Percentiles rank a stretch among this genome's conserved stretches.
phyloP scores from a whole-genome alignment of 1,139 yeast genomes.

The Diutina siamensis region DNA sequence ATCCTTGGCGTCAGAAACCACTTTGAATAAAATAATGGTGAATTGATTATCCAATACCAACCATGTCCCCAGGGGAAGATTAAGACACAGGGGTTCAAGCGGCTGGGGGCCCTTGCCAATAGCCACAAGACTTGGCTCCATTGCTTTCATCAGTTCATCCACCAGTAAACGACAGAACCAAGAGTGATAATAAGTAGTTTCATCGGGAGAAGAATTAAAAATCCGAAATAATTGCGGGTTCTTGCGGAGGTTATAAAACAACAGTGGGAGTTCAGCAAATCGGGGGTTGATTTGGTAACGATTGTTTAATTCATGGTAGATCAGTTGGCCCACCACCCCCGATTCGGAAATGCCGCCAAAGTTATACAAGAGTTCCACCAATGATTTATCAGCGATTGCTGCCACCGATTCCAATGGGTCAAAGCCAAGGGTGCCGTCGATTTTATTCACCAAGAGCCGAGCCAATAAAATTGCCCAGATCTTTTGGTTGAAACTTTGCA shows the following conservation, averaged over 20 bases:
- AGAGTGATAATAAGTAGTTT: slow-evolving; percentile 27
- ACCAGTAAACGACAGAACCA: slow-evolving; percentile 17
- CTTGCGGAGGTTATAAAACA: slow-evolving; percentile 21
- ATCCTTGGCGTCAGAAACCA: not conserved
- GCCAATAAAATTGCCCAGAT: slow-evolving; percentile 22
- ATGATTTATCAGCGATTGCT: slow-evolving; percentile 16
- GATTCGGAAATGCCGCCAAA: slow-evolving; percentile 19
- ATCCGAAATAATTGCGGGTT: slow-evolving; percentile 24
- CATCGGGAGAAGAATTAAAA: slow-evolving; percentile 35
- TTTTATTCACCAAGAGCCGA: slow-evolving; percentile 21
- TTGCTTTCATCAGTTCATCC: slow-evolving; percentile 14
- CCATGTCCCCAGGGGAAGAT: slow-evolving; percentile 9
- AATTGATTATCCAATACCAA: slow-evolving; percentile 4
- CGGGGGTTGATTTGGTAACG: slow-evolving; percentile 17
- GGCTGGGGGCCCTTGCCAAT: slow-evolving; percentile 8
- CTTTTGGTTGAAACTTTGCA: slow-evolving; percentile 22
- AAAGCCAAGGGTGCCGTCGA: slow-evolving; percentile 25
- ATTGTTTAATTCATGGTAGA: slow-evolving; percentile 12
- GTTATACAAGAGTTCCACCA: slow-evolving; percentile 19
- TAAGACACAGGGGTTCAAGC: slow-evolving; percentile 12
- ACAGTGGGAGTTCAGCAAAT: slow-evolving; percentile 18
- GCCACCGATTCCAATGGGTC: slow-evolving; percentile 21
- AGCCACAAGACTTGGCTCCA: slow-evolving; percentile 17
- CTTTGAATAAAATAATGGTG: not conserved
- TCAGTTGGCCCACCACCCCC: not conserved